Percentiles rank a stretch among this genome's conserved stretches.
These are phyloP conservation scores for Lachnum nothofagi DNA, from an alignment of 2,329 filamentous ascomycete species.

Conservation along the genomic window DNA sequence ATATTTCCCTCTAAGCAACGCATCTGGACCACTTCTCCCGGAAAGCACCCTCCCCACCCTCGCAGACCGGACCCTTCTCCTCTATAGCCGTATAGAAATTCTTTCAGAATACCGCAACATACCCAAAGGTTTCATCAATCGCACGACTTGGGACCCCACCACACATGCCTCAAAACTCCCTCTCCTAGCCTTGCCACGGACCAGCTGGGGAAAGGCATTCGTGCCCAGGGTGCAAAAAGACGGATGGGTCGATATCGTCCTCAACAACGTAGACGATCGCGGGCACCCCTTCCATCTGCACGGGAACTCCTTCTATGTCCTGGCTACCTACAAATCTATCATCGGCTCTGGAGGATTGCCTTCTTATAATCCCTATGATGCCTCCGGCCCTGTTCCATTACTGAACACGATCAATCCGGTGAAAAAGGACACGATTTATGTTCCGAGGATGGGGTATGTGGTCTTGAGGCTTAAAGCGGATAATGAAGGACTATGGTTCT, in stretches of 20 bases:
- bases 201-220: slow-evolving; percentile 1
- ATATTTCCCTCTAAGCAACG: background rate
- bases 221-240: background rate
- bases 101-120: slow-evolving; percentile 9
- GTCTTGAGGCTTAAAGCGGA: slow-evolving; percentile 34
- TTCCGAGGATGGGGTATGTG: slow-evolving; percentile 35
- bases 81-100: slow-evolving; percentile 14
- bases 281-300: slow-evolving; percentile 48
- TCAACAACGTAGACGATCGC: slow-evolving; percentile 45
- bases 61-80: slow-evolving; percentile 2
- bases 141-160: background rate
- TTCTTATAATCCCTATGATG: background rate
- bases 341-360: background rate
- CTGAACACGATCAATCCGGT: slow-evolving; percentile 45
- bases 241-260: slow-evolving; percentile 42
- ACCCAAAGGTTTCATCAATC: slow-evolving; percentile 10
- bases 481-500: slow-evolving; percentile 37
- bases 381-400: background rate
- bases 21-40: background rate
- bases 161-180: background rate
- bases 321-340: background rate
- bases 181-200: background rate
- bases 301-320: background rate
- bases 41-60: background rate
- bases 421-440: slow-evolving; percentile 35